Evolutionary conservation across 306 rosid species (phyloP), one percentile per base, ranked within the genome.

Genomic region (Ormosia emarginata): DNA sequence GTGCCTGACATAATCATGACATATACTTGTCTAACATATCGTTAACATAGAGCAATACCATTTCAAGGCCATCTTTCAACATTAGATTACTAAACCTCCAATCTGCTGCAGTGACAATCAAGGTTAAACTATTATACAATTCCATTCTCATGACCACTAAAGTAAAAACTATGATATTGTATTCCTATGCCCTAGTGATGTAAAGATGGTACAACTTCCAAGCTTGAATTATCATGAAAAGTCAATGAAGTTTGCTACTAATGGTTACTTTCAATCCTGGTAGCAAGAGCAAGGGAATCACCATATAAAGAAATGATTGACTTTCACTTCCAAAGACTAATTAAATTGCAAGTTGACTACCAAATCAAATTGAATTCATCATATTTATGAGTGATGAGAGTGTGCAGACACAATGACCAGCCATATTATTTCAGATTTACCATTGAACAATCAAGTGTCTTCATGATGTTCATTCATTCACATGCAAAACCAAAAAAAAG

Each of bases 271-370:
- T 55, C 17, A 64, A 56, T 55, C 53, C 41, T 7, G 17, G 15
- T 50, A 73, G 55, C 68, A 58, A 78, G 49, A 66, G 53, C 68
- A 58, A 72, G 49, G 53, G 17, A 80, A 74, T 13, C 50, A 67
- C 74, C 47, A 73, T n/a, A 57, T 56, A 81, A 70, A 72, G 36
- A 75, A 77, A 33, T 9, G 12, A 37, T 58, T 4, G 17, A 11
- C 72, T 64, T 74, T 33, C 75, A 73, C 30, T 46, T 53, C 40
- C 49, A 64, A 57, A 10, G 10, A 55, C 40, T 34, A 17, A 58
- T 15, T 58, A 79, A 70, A 64, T 49, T 76, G 59, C 53, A 77
- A 71, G 37, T 47, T 77, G 56, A 77, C 47, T 63, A 36, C 72
- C 52, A 74, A 59, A 75, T 56, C n/a, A 44, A 66, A 67, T 61